Percentiles rank a stretch among this genome's conserved stretches.
Evolutionary conservation across 2,329 filamentous ascomycete genomes (phyloP).

Genomic region (Epichloe festucae): DNA sequence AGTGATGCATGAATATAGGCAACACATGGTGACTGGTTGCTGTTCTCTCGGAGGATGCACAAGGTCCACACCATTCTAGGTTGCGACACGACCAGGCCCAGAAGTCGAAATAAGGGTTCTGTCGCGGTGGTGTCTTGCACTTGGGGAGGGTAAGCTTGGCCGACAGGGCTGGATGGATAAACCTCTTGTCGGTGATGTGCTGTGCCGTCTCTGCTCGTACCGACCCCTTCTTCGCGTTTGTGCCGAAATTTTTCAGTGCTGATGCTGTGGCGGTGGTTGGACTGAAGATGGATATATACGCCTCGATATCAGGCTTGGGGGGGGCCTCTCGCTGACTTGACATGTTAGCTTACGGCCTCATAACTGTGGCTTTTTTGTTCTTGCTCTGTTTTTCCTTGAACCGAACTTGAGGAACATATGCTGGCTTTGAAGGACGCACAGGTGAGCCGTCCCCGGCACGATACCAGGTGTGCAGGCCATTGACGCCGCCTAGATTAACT

Average conservation of each 20-base stretch:
- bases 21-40: slow-evolving; percentile 53
- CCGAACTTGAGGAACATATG: background rate
- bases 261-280: slow-evolving; percentile 45
- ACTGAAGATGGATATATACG: slow-evolving; percentile 55
- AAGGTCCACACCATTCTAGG: slow-evolving; percentile 53
- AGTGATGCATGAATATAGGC: slow-evolving; percentile 66
- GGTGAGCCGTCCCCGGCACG: slow-evolving; percentile 21
- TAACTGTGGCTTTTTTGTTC: too few species aligned
- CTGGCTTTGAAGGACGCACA: slow-evolving; percentile 12
- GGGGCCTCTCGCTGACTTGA: slow-evolving; percentile 26
- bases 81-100: slow-evolving; percentile 52
- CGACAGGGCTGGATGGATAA: slow-evolving; percentile 31
- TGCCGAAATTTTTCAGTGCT: slow-evolving; percentile 46
- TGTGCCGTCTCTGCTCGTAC: slow-evolving; percentile 42
- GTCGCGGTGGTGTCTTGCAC: slow-evolving; percentile 28
- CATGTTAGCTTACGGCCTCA: background rate
- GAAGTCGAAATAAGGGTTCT: slow-evolving; percentile 56
- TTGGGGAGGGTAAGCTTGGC: slow-evolving; percentile 30
- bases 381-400: background rate
- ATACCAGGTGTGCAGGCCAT: slow-evolving; percentile 39
- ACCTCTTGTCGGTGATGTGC: slow-evolving; percentile 40
- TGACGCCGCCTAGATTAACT: slow-evolving; percentile 28
- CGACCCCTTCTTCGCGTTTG: slow-evolving; percentile 52
- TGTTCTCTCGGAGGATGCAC: slow-evolving; percentile 35
- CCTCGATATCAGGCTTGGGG: slow-evolving; percentile 46